A percentile compares a stretch with the other conserved stretches of the same genome.
Evolutionary conservation across 139 green algal genomes (phyloP).

Genomic region (Zygnema circumcarinatum): DNA sequence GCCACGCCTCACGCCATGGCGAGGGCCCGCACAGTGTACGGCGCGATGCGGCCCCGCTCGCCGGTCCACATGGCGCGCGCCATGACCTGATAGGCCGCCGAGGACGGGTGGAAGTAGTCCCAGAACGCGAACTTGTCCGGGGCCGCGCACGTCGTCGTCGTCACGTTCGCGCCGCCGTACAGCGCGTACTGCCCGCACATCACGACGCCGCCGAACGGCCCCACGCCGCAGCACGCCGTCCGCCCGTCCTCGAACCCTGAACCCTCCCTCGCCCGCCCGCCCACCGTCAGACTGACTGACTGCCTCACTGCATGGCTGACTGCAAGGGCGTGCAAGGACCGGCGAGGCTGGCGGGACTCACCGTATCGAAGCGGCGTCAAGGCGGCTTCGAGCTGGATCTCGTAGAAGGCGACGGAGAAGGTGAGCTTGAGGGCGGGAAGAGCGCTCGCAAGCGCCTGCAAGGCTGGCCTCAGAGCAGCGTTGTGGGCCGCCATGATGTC

Average conservation of each 20-base stretch:
- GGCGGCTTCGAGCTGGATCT: neutral
- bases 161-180: neutral
- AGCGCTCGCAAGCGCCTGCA: neutral
- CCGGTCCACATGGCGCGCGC: neutral
- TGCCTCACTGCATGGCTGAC: no score
- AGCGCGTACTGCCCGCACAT: neutral
- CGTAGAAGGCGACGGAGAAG: neutral
- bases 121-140: slow-evolving; percentile 8
- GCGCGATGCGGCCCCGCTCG: neutral
- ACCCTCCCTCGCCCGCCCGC: neutral
- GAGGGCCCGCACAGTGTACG: neutral
- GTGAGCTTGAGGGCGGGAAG: neutral
- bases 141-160: neutral
- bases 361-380: neutral
- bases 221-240: neutral
- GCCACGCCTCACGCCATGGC: no score
- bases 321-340: no score
- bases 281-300: no score
- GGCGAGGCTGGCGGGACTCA: no score
- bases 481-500: neutral
- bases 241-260: neutral
- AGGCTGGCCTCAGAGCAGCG: neutral
- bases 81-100: neutral
- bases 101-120: slow-evolving; percentile 8
- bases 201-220: neutral